phyloP scores from a whole-genome alignment of 2,329 filamentous ascomycete genomes.

The Cladosporium sphaerospermum region DNA sequence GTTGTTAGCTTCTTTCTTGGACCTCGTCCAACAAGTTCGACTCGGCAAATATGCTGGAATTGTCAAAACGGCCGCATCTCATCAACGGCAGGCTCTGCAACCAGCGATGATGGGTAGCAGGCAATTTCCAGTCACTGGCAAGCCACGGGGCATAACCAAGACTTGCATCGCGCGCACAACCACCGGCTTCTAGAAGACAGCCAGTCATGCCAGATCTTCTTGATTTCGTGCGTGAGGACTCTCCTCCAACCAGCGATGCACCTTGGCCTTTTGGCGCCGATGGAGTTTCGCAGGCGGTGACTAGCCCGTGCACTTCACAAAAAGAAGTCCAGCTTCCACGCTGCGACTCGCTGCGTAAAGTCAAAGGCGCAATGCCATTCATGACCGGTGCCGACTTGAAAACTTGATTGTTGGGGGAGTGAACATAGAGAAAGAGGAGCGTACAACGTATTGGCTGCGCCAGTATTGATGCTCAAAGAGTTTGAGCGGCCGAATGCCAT shows the following conservation, averaged over 20 bases:
- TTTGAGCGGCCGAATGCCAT: slow-evolving; percentile 44
- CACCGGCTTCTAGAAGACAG: not conserved
- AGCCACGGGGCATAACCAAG: slow-evolving; percentile 26
- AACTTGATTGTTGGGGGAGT: not conserved
- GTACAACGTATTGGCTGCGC: slow-evolving; percentile 37
- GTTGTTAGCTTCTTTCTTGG: slow-evolving; percentile 9
- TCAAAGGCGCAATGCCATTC: too few relatives aligned
- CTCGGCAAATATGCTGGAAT: not conserved
- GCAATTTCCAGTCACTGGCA: slow-evolving; percentile 3
- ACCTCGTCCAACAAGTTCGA: not conserved
- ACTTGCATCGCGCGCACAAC: not conserved
- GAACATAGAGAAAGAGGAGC: slow-evolving; percentile 13
- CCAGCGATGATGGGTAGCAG: not conserved
- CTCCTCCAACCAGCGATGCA: too few relatives aligned
- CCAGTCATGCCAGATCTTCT: not conserved
- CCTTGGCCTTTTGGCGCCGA: too few relatives aligned
- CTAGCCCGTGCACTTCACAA: too few relatives aligned
- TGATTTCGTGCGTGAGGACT: not conserved
- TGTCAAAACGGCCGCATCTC: too few relatives aligned
- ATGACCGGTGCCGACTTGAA: not conserved
- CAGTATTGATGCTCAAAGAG: slow-evolving; percentile 51
- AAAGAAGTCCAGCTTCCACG: too few relatives aligned
- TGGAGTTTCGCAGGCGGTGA: too few relatives aligned
- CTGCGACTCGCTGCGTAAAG: too few relatives aligned
- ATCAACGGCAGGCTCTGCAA: not conserved